A percentile compares a stretch with the other conserved stretches of the same genome.
phyloP scores from a whole-genome alignment of 495 filamentous ascomycete species.

The Oleoguttula mirabilis region DNA sequence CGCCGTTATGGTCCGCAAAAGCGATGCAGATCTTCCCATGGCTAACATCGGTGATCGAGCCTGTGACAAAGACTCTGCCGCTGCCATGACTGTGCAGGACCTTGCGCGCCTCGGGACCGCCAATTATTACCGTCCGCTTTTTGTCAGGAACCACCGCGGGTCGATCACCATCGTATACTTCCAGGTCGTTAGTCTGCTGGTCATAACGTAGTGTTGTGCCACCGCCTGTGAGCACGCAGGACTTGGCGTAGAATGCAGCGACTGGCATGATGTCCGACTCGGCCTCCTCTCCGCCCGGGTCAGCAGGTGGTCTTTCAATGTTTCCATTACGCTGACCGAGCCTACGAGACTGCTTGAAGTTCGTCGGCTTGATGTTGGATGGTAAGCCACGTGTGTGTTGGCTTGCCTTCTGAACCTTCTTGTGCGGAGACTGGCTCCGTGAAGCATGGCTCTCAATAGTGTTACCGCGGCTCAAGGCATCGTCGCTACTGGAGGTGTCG shows the following conservation, averaged over 20 bases:
- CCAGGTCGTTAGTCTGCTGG: not conserved
- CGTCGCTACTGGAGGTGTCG: not conserved
- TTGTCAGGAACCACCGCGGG: not conserved
- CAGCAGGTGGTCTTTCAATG: too few relatives aligned
- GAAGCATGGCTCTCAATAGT: too few relatives aligned
- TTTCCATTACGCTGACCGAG: too few relatives aligned
- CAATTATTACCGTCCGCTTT: not conserved
- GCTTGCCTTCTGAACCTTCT: too few relatives aligned
- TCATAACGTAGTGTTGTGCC: not conserved
- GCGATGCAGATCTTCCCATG: slow-evolving; percentile 8
- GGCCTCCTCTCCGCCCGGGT: not conserved
- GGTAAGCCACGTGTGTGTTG: too few relatives aligned
- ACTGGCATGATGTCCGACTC: not conserved
- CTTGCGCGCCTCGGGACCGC: slow-evolving; percentile 1
- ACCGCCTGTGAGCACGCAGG: not conserved
- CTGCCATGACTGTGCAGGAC: not conserved
- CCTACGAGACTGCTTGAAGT: too few relatives aligned
- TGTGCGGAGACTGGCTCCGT: too few relatives aligned
- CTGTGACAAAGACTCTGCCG: not conserved
- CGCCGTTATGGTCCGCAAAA: not conserved
- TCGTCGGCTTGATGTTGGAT: too few relatives aligned
- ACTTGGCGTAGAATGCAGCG: slow-evolving; percentile 5
- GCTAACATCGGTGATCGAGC: slow-evolving; percentile 3
- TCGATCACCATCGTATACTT: not conserved
- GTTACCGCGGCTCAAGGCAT: not conserved